Conservation (phyloP, 805 yeast species). For the Metschnikowia kofuensis region DNA sequence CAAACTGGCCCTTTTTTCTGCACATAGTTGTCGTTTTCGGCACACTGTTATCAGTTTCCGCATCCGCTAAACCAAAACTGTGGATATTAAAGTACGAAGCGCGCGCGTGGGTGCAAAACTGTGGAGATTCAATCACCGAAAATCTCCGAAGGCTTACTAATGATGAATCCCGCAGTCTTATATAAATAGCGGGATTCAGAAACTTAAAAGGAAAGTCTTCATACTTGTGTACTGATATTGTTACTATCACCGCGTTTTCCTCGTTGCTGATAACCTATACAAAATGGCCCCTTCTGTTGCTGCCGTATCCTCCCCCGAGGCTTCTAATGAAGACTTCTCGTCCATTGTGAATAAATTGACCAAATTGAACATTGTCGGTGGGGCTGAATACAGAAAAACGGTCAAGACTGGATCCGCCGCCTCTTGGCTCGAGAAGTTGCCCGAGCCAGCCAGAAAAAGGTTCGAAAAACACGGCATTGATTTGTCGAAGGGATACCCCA, state of each 20-base stretch:
- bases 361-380: conserved; percentile 13
- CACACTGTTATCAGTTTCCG: too few species aligned
- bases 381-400: conserved; percentile 6
- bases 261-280: background rate
- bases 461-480: conserved; percentile 25
- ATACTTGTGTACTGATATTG: too few species aligned
- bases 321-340: conserved; percentile 5
- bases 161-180: background rate
- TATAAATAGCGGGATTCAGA: background rate
- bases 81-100: background rate
- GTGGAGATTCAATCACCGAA: conserved; percentile 2
- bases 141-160: conserved; percentile 1
- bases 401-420: conserved; percentile 14
- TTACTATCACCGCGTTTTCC: too few species aligned
- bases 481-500: conserved; percentile 28
- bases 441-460: conserved; percentile 23
- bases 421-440: conserved; percentile 20
- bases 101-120: conserved; percentile 11
- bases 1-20: too few species aligned
- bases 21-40: too few species aligned
- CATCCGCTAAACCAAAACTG: background rate
- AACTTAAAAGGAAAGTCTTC: too few species aligned
- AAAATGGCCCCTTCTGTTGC: conserved; percentile 10
- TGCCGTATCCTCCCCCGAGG: background rate
- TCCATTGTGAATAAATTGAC: conserved; percentile 13